phyloP scores from a whole-genome alignment of 305 asterid genomes.

The Withania somnifera region DNA sequence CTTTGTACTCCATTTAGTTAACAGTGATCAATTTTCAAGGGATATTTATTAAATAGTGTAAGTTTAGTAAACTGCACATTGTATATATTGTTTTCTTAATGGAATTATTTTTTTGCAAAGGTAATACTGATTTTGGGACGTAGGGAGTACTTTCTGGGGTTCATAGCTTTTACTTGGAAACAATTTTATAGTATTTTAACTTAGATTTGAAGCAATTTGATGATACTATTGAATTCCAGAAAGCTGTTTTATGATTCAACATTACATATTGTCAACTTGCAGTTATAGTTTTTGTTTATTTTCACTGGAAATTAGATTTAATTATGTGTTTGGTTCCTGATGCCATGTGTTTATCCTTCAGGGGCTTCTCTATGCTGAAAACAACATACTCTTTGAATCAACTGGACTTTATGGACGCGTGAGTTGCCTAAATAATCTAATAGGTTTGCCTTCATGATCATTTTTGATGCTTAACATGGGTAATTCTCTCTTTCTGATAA shows the following conservation, averaged over 20 bases:
- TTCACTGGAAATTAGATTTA: not conserved
- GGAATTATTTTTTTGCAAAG: too few relatives aligned
- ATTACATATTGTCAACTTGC: not conserved
- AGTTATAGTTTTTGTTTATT: not conserved
- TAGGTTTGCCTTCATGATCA: not conserved
- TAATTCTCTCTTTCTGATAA: not conserved
- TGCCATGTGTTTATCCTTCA: not conserved
- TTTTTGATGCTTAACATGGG: not conserved
- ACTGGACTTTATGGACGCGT: slow-evolving; percentile 13
- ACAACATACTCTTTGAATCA: slow-evolving; percentile 12
- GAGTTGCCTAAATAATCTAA: not conserved
- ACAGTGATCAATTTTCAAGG: too few relatives aligned
- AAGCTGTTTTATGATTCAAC: not conserved
- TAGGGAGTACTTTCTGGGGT: not conserved
- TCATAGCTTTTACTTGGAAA: not conserved
- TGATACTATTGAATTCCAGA: not conserved
- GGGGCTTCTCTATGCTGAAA: slow-evolving; percentile 16
- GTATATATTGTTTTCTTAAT: too few relatives aligned
- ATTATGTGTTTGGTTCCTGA: not conserved
- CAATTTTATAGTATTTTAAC: not conserved
- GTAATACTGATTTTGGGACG: too few relatives aligned
- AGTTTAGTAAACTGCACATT: too few relatives aligned
- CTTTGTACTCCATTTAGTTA: too few relatives aligned
- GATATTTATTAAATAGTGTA: too few relatives aligned
- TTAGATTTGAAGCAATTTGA: not conserved